Evolutionary conservation across 352 stramenopile genomes (phyloP).

Genomic region (Peronospora belbahrii): DNA sequence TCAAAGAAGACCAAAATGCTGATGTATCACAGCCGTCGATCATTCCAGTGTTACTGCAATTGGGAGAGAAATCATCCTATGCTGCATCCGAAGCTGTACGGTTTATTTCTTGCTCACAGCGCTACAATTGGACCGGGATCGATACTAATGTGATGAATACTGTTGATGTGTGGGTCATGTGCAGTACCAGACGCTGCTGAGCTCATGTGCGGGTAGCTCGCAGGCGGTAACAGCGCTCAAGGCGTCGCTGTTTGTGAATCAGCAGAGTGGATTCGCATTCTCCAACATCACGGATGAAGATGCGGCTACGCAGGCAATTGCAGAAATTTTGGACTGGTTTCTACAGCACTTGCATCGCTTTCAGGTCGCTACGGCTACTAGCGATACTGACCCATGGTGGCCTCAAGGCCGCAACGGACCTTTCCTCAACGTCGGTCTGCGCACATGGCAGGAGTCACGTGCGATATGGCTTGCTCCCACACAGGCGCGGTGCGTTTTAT

Average conservation of each 20-base stretch:
- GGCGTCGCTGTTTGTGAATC: conserved; percentile 58
- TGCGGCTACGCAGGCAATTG: conserved; percentile 76
- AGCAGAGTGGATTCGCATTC: conserved; percentile 76
- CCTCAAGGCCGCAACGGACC: conserved; percentile 80
- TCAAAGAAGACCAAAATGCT: conserved; percentile 3
- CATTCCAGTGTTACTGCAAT: conserved; percentile 53
- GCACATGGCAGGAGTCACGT: conserved; percentile 68
- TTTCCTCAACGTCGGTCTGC: conserved; percentile 77
- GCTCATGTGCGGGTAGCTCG: conserved; percentile 22
- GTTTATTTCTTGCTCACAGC: background rate
- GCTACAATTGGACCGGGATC: too few relatives aligned
- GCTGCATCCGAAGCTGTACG: conserved; percentile 55
- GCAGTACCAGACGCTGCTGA: conserved; percentile 52
- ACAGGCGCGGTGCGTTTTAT: conserved; percentile 44
- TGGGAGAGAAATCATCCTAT: conserved; percentile 59
- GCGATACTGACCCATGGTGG: conserved; percentile 78
- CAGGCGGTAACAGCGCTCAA: conserved; percentile 20
- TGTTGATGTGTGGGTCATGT: background rate
- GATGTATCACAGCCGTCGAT: conserved; percentile 17
- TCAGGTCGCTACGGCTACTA: conserved; percentile 60
- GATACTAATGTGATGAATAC: background rate
- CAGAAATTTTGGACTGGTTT: conserved; percentile 82
- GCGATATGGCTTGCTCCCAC: conserved; percentile 64
- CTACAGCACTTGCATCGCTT: conserved; percentile 80
- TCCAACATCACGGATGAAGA: conserved; percentile 88